phyloP scores from a whole-genome alignment of 2,329 filamentous ascomycete species.

The Fusarium siculi region DNA sequence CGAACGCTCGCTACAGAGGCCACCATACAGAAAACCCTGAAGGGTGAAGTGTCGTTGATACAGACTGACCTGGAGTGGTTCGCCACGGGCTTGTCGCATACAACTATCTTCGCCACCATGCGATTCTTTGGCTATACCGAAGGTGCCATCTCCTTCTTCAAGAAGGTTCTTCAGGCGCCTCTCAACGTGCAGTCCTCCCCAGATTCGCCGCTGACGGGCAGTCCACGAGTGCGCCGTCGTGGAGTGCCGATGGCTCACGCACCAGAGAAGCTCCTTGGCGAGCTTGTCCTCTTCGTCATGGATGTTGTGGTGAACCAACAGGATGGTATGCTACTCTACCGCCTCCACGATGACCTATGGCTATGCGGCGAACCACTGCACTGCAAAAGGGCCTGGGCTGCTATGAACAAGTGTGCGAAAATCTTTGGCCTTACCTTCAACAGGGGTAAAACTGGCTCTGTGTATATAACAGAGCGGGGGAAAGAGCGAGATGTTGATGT shows the following conservation, averaged over 20 bases:
- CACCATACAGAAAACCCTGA: not conserved
- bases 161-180: not conserved
- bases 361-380: not conserved
- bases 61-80: slow-evolving; percentile 6
- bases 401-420: not conserved
- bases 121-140: slow-evolving; percentile 2
- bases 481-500: not conserved
- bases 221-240: not conserved
- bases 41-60: not conserved
- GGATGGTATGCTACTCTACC: not conserved
- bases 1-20: not conserved
- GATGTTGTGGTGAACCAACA: not conserved
- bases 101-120: not conserved
- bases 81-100: not conserved
- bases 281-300: slow-evolving; percentile 5
- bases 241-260: slow-evolving; percentile 2
- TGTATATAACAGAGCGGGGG: fast-evolving
- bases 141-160: not conserved
- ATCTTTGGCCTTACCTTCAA: not conserved
- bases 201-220: not conserved
- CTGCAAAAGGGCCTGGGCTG: not conserved
- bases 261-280: not conserved
- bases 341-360: not conserved
- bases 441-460: not conserved
- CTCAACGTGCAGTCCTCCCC: not conserved